A percentile compares a stretch with the other conserved stretches of the same genome.
phyloP scores from a whole-genome alignment of 805 yeast species.

The Candida lessepsii region DNA sequence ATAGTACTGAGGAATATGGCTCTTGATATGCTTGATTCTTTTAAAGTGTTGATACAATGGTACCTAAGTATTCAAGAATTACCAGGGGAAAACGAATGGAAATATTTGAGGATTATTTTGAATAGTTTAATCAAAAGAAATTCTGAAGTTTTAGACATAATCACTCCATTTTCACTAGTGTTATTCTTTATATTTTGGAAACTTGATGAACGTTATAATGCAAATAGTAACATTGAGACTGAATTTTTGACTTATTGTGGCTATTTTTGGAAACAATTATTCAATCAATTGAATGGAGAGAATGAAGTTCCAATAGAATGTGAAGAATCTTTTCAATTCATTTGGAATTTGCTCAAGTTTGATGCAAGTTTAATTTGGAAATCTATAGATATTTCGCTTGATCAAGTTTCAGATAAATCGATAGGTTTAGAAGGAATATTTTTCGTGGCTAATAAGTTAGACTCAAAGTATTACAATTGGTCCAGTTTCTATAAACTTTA shows the following conservation, averaged over 20 bases:
- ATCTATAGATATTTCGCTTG: neutral
- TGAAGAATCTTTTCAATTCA: constrained; percentile 9
- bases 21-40: constrained; percentile 19
- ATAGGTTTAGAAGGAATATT: constrained; percentile 11
- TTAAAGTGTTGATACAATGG: constrained; percentile 30
- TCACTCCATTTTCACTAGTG: neutral
- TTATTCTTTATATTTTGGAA: constrained; percentile 10
- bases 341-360: constrained; percentile 7
- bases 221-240: neutral
- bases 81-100: constrained; percentile 17
- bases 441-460: constrained; percentile 9
- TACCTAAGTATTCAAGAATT: constrained; percentile 28
- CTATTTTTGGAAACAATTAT: constrained; percentile 9
- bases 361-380: constrained; percentile 11
- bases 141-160: neutral
- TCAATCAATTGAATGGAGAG: constrained; percentile 5
- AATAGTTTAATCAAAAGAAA: constrained; percentile 5
- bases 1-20: neutral
- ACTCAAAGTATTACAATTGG: constrained; percentile 22
- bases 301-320: constrained; percentile 1
- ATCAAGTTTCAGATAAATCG: neutral
- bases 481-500: constrained; percentile 23
- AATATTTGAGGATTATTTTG: constrained; percentile 7
- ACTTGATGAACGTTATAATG: constrained; percentile 4
- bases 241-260: constrained; percentile 10